phyloP scores from a whole-genome alignment of 2,329 filamentous ascomycete species.

The Beauveria pseudobassiana region DNA sequence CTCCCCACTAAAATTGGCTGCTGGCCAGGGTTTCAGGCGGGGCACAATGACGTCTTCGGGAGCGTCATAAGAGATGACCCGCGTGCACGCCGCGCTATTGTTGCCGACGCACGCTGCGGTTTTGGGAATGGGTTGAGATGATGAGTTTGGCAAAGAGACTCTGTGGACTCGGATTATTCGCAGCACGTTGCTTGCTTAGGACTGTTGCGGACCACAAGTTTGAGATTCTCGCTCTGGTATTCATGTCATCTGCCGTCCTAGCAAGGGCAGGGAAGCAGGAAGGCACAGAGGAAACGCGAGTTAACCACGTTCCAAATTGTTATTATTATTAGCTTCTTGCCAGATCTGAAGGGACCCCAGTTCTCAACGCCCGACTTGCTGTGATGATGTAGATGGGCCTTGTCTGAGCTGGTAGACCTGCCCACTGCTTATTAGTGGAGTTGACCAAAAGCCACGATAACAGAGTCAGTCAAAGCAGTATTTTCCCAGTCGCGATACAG shows the following conservation, averaged over 20 bases:
- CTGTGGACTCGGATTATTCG: too few relatives aligned
- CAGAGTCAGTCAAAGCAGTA: too few relatives aligned
- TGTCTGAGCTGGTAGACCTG: too few relatives aligned
- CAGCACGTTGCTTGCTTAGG: too few relatives aligned
- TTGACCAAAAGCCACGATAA: neutral
- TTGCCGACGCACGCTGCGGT: neutral
- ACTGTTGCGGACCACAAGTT: too few relatives aligned
- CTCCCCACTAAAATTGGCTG: neutral
- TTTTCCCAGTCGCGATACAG: neutral
- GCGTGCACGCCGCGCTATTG: neutral
- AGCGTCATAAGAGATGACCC: conserved; percentile 1
- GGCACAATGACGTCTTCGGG: neutral
- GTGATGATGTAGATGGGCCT: neutral
- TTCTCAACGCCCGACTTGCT: neutral
- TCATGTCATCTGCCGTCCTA: too few relatives aligned
- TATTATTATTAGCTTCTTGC: neutral
- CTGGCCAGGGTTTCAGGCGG: neutral
- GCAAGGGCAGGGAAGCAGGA: too few relatives aligned
- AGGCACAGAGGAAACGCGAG: neutral
- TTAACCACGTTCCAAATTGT: neutral
- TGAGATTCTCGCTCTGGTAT: too few relatives aligned
- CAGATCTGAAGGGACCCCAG: neutral
- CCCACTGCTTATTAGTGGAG: too few relatives aligned
- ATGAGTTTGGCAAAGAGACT: neutral
- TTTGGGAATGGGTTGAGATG: neutral